Base-by-base conservation (phyloP, 768 basidiomycete genomes). In the Artomyces pyxidatus region DNA sequence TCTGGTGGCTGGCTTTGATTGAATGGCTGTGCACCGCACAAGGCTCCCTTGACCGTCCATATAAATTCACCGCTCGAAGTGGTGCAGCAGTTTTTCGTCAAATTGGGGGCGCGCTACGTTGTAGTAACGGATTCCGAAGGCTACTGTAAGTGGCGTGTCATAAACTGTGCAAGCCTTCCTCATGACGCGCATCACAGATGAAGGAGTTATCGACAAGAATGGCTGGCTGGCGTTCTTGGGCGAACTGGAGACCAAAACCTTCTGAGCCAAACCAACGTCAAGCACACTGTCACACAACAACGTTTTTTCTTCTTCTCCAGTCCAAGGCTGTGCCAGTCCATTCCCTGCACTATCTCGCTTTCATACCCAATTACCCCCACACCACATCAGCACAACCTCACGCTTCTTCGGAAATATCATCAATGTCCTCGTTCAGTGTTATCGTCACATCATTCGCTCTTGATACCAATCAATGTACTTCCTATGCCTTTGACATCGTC, bases 121-220 rank as follows among this genome's bases (percentile, higher is more conserved):
- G 72, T 97, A 23, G 80, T 96, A 6, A 84, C 79, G 1, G 88
- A 96, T 61, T 68, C 76, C 2, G 81, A 90, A 45, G 94, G 94
- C 6, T 67, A 81, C 39, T 98, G 89, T 91, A 61, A 61, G 83
- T 65, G 45, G 30, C 23, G 7, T 22, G 17, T 42, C 8, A 6
- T 43, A 16, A 3, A 11, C 43, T 26, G 42, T 19, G 25, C 26
- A 23, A 37, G 23, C 5, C 35, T 10, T 37, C 12, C 27, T 53
- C 4, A 27, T 47, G 22, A 26, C 11, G 42, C 10, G 27, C 47
- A 11, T 44, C 14, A 9, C 59, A 91, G 89, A 93, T 60, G 81
- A 87, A 59, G 96, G 96, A 7, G 74, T 94, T 9, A 87, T 99
- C 48, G 85, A 92, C 64, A 97, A 97, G 74, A 94, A 95, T 68